Conservation (phyloP, 371 early-diverging fungal species). For the Rhizopus sp. region DNA sequence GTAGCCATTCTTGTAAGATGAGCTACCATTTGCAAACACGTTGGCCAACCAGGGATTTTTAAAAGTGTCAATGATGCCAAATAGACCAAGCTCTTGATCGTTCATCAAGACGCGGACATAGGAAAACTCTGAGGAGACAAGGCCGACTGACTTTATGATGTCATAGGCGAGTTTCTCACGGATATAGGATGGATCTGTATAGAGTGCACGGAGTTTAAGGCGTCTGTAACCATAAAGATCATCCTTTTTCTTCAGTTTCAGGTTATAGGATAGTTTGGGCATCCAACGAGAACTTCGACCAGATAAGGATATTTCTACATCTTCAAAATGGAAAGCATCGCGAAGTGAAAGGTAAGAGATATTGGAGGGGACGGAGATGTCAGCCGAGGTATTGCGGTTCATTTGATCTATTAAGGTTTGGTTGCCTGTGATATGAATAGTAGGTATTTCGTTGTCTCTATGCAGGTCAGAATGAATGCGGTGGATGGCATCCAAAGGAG, state of each 20-base stretch:
- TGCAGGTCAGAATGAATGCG: conserved; percentile 24
- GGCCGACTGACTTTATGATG: conserved; percentile 22
- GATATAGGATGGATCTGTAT: conserved; percentile 36
- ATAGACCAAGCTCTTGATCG: conserved; percentile 33
- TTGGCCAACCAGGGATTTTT: conserved; percentile 35
- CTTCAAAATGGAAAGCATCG: neutral
- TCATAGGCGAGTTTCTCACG: conserved; percentile 33
- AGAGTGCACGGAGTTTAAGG: conserved; percentile 31
- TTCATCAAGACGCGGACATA: conserved; percentile 38
- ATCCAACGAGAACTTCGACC: conserved; percentile 27
- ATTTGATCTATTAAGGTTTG: conserved; percentile 8
- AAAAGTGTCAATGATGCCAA: conserved; percentile 32
- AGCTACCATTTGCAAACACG: conserved; percentile 30
- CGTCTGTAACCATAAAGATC: conserved; percentile 31
- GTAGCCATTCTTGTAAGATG: conserved; percentile 25
- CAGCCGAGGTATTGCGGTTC: conserved; percentile 5
- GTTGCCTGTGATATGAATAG: conserved; percentile 23
- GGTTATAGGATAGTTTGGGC: conserved; percentile 24
- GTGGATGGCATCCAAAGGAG: conserved; percentile 16
- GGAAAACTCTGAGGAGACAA: conserved; percentile 23
- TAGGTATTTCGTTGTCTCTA: conserved; percentile 28
- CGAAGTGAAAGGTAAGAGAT: conserved; percentile 13
- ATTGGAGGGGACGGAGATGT: conserved; percentile 7
- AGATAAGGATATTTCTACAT: conserved; percentile 17
- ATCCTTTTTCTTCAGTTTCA: conserved; percentile 18